These are phyloP conservation scores for cucumber (Cucumis sativus) DNA, from an alignment of 306 rosid species.

Conservation along the genomic window Cucumber_9930_V3 NC_026657.2:30176001-30176500, in stretches of 20 bases:
- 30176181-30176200: slow-evolving; percentile 27
- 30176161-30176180: slow-evolving; percentile 53
- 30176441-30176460: neutral
- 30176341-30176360: neutral
- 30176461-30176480: neutral
- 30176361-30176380: neutral
- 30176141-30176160: slow-evolving; percentile 86
- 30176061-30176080: neutral
- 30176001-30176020: neutral
- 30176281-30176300: slow-evolving; percentile 94
- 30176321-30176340: neutral
- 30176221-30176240: slow-evolving; percentile 95
- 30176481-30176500: neutral
- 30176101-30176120: neutral
- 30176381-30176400: neutral
- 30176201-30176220: slow-evolving; percentile 74
- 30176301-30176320: slow-evolving; percentile 11
- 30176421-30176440: neutral
- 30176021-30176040: neutral
- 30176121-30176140: slow-evolving; percentile 21
- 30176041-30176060: neutral
- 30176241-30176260: slow-evolving; percentile 96
- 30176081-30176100: neutral
- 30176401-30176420: neutral
- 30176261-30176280: slow-evolving; percentile 76